Base-by-base conservation (phyloP, 768 basidiomycete genomes). In the Naematelia encephala region DNA sequence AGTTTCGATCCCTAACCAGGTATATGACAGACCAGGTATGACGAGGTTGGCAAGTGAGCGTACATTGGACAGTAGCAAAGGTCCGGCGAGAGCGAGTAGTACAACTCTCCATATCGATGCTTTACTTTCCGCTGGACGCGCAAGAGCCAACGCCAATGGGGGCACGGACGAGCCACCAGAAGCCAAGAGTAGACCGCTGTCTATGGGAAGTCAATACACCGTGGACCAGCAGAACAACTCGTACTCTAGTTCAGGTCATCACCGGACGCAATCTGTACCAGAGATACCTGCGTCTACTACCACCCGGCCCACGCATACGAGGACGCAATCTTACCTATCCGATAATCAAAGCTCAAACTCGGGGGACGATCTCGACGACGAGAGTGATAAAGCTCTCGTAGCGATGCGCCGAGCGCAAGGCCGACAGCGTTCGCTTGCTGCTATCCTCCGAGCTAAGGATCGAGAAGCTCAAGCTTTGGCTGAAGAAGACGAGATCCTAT, bases 401-500 rank as follows among this genome's bases (percentile, higher is more conserved):
- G 73, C 67, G 42, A 70, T 71, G 4, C 48, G 62, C 49, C 56
- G 68, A 4, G 62, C 68, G 0, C 55, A 62, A 49, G 75, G 73
- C 8, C 59, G 75, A 42, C 70, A 73, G 54, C 65, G 60, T 61
- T 69, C 67, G 25, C 57, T 76, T 21, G 75, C 75, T 14, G 66
- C 65, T 5, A 66, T 76, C 21, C 42, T 50, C 30, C 63, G 65
- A 10, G 68, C 61, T 1, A 64, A 66, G 25, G 60, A 64, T 42
- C 34, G 57, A 52, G 57, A 60, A 52, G 51, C 39, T 26, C n/a
- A 39, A 48, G 61, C 47, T 16, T 39, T 39, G 22, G 48, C 61
- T 4, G 57, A 52, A 16, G 46, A 61, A 26, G 56, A 60, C 19
- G 57, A 47, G 5, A 21, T 27, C n/a, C 34, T 39, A 8, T 39